A percentile compares a stretch with the other conserved stretches of the same genome.
These are phyloP conservation scores for Tulasnella sp. DNA, from an alignment of 768 basidiomycete genomes.

Conservation along the genomic window DNA sequence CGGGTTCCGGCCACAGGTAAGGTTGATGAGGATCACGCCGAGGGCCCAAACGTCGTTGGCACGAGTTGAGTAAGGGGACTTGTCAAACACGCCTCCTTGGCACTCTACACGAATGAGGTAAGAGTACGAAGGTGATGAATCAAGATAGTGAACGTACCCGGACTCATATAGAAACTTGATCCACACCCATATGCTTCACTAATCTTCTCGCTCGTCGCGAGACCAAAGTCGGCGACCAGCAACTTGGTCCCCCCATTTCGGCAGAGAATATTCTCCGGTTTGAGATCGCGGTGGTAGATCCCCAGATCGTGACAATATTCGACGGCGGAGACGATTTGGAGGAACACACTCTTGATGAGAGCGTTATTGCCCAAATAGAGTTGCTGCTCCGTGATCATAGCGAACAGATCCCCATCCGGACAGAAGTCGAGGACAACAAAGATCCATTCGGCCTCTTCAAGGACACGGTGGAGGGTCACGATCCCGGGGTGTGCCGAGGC, in stretches of 20 bases:
- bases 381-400: slow-evolving; percentile 44
- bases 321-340: slow-evolving; percentile 87
- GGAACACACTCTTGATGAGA: slow-evolving; percentile 80
- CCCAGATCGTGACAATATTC: slow-evolving; percentile 84
- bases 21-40: slow-evolving; percentile 57
- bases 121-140: background rate
- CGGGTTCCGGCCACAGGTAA: slow-evolving; percentile 64
- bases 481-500: slow-evolving; percentile 40
- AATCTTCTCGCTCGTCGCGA: slow-evolving; percentile 35
- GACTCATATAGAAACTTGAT: slow-evolving; percentile 36
- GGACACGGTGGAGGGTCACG: slow-evolving; percentile 51
- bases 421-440: slow-evolving; percentile 90
- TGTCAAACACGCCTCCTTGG: slow-evolving; percentile 31
- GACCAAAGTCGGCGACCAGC: slow-evolving; percentile 88
- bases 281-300: slow-evolving; percentile 93
- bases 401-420: slow-evolving; percentile 51
- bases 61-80: slow-evolving; percentile 37
- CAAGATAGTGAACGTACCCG: slow-evolving; percentile 24
- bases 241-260: slow-evolving; percentile 48
- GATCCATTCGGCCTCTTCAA: slow-evolving; percentile 47
- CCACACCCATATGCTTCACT: slow-evolving; percentile 34
- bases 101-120: slow-evolving; percentile 25
- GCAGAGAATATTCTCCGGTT: slow-evolving; percentile 66
- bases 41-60: slow-evolving; percentile 43
- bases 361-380: slow-evolving; percentile 74